A percentile compares a stretch with the other conserved stretches of the same genome.
These are phyloP conservation scores for Dothiorella sarmentorum DNA, from an alignment of 2,329 filamentous ascomycete species.

Conservation along the genomic window DNA sequence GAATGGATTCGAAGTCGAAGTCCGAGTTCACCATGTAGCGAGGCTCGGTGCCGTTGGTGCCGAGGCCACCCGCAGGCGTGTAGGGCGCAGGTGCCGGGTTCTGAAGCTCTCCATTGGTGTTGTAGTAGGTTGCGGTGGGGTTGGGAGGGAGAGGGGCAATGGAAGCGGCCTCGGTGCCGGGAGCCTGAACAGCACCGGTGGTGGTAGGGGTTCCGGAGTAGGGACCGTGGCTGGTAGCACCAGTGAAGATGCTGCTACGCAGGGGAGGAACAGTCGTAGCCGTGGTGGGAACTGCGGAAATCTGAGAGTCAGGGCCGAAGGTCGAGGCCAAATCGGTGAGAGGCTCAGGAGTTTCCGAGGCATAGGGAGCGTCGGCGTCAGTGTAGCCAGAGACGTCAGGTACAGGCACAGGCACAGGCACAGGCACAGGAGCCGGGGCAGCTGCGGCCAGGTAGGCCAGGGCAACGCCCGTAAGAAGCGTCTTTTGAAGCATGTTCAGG, in stretches of 20 bases:
- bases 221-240: constrained; percentile 65
- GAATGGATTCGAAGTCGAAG: constrained; percentile 77
- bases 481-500: constrained; percentile 34
- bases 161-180: constrained; percentile 52
- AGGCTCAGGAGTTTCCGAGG: constrained; percentile 28
- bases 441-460: constrained; percentile 35
- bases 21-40: constrained; percentile 76
- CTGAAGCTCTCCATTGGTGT: constrained; percentile 66
- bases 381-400: constrained; percentile 46
- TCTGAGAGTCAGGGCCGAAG: constrained; percentile 44
- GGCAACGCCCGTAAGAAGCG: constrained; percentile 23
- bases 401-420: constrained; percentile 37
- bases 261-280: constrained; percentile 41
- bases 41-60: constrained; percentile 72
- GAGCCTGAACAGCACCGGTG: constrained; percentile 63
- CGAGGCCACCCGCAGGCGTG: constrained; percentile 65
- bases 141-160: constrained; percentile 58
- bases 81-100: constrained; percentile 68
- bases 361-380: constrained; percentile 44
- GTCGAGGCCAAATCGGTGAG: constrained; percentile 32
- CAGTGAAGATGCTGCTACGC: constrained; percentile 49
- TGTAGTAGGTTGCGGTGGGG: constrained; percentile 65
- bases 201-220: constrained; percentile 65
- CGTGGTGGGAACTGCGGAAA: constrained; percentile 31
- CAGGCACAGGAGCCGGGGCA: constrained; percentile 38